Percentiles rank a stretch among this genome's conserved stretches.
Evolutionary conservation across 495 filamentous ascomycete species (phyloP).

Genomic region (Oleoguttula mirabilis): DNA sequence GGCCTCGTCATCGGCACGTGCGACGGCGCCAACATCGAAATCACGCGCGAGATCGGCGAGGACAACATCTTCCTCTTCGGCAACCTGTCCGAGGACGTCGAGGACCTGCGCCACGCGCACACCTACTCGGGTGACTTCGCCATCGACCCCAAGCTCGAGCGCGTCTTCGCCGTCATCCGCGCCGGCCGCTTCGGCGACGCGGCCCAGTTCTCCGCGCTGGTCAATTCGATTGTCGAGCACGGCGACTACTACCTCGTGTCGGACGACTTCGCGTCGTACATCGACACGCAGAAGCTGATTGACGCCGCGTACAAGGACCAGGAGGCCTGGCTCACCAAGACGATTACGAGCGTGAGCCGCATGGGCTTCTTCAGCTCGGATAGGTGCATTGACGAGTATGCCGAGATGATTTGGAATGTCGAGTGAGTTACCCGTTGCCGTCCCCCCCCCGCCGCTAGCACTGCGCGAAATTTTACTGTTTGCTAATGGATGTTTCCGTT

Average conservation of each 20-base stretch:
- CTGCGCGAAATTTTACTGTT: neutral
- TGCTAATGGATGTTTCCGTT: neutral
- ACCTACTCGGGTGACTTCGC: constrained; percentile 59
- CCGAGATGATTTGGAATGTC: constrained; percentile 91
- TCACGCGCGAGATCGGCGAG: constrained; percentile 91
- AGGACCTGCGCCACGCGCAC: constrained; percentile 87
- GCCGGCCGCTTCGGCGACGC: constrained; percentile 65
- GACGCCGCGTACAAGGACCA: constrained; percentile 84
- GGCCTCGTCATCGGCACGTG: constrained; percentile 95
- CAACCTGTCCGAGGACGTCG: constrained; percentile 90
- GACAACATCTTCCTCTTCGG: constrained; percentile 98
- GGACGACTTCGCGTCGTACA: constrained; percentile 90
- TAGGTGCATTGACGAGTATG: constrained; percentile 96
- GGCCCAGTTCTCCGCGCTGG: constrained; percentile 61
- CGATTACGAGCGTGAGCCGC: constrained; percentile 69
- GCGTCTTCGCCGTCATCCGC: constrained; percentile 76
- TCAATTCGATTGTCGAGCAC: constrained; percentile 74
- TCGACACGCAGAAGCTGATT: constrained; percentile 77
- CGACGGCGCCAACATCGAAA: constrained; percentile 76
- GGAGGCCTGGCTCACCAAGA: constrained; percentile 83
- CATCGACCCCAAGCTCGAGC: constrained; percentile 59
- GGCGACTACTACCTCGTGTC: constrained; percentile 96
- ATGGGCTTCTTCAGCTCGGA: constrained; percentile 98
- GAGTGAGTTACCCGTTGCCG: too few relatives aligned
- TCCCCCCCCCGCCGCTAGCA: too few relatives aligned